A percentile compares a stretch with the other conserved stretches of the same genome.
phyloP scores from a whole-genome alignment of 257 asterid genomes.

The Verbascum thapsus region DNA sequence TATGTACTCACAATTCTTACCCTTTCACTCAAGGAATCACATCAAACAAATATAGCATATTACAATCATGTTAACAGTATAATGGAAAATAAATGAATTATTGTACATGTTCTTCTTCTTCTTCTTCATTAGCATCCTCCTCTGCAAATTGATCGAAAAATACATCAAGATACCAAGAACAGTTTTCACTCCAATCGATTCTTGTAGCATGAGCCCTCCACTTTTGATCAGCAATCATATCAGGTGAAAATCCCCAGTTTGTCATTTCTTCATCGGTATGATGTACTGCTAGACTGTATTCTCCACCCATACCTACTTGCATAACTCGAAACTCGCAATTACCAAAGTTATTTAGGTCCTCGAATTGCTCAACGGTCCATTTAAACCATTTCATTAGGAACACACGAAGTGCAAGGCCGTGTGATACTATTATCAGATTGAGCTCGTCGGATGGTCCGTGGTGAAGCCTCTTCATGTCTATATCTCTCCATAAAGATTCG shows the following conservation, averaged over 20 bases:
- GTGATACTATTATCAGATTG: slow-evolving; percentile 55
- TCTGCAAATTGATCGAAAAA: slow-evolving; percentile 56
- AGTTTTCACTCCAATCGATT: slow-evolving; percentile 53
- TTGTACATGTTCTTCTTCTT: not conserved
- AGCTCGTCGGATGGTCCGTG: slow-evolving; percentile 43
- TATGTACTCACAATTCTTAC: too few species aligned
- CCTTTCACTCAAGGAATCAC: too few species aligned
- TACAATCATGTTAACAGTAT: too few species aligned
- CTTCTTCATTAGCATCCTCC: slow-evolving; percentile 44
- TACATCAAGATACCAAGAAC: slow-evolving; percentile 50
- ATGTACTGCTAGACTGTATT: slow-evolving; percentile 59
- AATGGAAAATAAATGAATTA: too few species aligned
- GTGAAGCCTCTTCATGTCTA: slow-evolving; percentile 60
- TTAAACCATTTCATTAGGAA: slow-evolving; percentile 70
- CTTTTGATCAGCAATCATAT: slow-evolving; percentile 58
- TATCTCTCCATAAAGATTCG: slow-evolving; percentile 72
- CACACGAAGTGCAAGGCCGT: slow-evolving; percentile 65
- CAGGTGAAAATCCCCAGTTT: slow-evolving; percentile 61
- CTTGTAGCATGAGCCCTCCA: slow-evolving; percentile 48
- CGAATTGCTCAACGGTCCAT: slow-evolving; percentile 68
- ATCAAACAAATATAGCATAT: too few species aligned
- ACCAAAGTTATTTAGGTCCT: slow-evolving; percentile 51
- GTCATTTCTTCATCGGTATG: slow-evolving; percentile 47
- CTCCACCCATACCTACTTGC: slow-evolving; percentile 61
- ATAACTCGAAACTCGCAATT: slow-evolving; percentile 60